Evolutionary conservation across 1,139 yeast species (phyloP).

Genomic region (Yamadazyma aaseri): DNA sequence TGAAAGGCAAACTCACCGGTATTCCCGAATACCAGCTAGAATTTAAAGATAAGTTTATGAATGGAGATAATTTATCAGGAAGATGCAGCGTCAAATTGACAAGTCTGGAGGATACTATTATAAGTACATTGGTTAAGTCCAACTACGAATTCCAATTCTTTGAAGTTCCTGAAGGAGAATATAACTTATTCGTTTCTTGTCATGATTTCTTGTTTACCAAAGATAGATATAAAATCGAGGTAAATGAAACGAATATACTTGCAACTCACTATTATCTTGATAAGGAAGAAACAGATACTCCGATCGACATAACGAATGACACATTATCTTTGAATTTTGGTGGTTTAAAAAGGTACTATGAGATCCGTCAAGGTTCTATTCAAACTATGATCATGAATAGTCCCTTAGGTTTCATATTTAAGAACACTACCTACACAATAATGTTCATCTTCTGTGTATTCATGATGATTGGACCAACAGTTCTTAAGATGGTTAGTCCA

Average conservation of each 20-base stretch:
- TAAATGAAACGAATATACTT: slow-evolving; percentile 18
- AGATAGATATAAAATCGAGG: slow-evolving; percentile 28
- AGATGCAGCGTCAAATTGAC: slow-evolving; percentile 32
- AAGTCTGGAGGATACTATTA: background rate
- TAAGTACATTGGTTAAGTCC: slow-evolving; percentile 22
- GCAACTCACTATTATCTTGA: slow-evolving; percentile 27
- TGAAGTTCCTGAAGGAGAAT: slow-evolving; percentile 29
- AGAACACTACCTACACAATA: slow-evolving; percentile 34
- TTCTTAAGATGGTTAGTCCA: slow-evolving; percentile 33
- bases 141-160: slow-evolving; percentile 26
- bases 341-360: slow-evolving; percentile 34
- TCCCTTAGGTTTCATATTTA: slow-evolving; percentile 46
- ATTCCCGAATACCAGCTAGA: slow-evolving; percentile 15
- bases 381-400: slow-evolving; percentile 35
- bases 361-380: slow-evolving; percentile 32
- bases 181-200: slow-evolving; percentile 33
- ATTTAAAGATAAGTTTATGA: slow-evolving; percentile 23
- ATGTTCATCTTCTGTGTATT: slow-evolving; percentile 29
- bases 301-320: slow-evolving; percentile 15
- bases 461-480: slow-evolving; percentile 36
- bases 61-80: slow-evolving; percentile 37
- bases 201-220: slow-evolving; percentile 34
- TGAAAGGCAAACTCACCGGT: slow-evolving; percentile 19
- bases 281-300: slow-evolving; percentile 15
- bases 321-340: slow-evolving; percentile 26